A percentile compares a stretch with the other conserved stretches of the same genome.
Conservation (phyloP, 305 asterid genomes). For the Fraxinus angustifolia region DNA sequence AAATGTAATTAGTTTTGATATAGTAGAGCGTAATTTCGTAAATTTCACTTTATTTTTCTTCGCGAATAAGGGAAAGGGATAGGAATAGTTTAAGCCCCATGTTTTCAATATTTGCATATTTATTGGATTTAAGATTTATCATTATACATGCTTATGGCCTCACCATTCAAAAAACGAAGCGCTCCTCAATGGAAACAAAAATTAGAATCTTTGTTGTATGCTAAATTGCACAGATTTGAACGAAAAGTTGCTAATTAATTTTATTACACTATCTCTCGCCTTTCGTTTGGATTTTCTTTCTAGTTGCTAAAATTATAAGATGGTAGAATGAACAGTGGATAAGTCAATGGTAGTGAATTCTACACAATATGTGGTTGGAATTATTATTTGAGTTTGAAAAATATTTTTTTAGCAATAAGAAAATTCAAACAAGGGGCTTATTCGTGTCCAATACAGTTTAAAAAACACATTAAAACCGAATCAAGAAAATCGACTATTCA, state of each 20-base stretch:
- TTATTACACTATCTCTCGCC: neutral
- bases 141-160: neutral
- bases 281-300: neutral
- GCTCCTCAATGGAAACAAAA: neutral
- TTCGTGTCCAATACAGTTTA: neutral
- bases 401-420: neutral
- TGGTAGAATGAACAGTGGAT: neutral
- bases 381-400: neutral
- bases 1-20: neutral
- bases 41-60: neutral
- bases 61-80: neutral
- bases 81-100: no score
- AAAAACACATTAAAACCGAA: neutral
- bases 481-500: neutral
- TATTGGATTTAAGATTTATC: neutral
- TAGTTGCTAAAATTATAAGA: neutral
- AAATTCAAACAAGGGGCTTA: neutral
- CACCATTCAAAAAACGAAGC: neutral
- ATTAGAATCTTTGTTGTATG: neutral
- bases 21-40: neutral
- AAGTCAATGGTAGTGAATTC: neutral
- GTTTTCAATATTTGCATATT: no score
- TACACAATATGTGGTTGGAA: no score
- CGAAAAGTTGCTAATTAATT: neutral
- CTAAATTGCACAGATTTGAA: neutral